Conservation (phyloP, 140 eudicot species). For the Erigeron philadelphicus region DNA sequence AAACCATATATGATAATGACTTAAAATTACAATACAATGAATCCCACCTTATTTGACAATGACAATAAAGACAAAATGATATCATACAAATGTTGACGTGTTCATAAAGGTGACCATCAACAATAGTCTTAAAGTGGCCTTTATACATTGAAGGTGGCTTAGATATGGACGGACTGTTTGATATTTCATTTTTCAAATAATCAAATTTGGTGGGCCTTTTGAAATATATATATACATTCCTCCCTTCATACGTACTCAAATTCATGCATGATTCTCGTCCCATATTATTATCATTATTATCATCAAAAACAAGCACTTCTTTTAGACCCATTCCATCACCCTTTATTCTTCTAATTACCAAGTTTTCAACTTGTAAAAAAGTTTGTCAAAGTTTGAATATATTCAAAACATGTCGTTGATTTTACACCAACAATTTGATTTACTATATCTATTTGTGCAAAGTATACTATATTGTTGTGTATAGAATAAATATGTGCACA, state of each 20-base stretch:
- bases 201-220: conserved; percentile 13
- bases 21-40: conserved; percentile 16
- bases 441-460: too few species aligned
- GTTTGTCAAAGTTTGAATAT: neutral
- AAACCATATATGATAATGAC: neutral
- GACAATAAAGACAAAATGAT: conserved; percentile 16
- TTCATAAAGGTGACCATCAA: conserved; percentile 20
- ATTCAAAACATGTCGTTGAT: too few species aligned
- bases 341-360: neutral
- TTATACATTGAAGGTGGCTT: conserved; percentile 31
- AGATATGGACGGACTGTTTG: neutral
- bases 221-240: neutral
- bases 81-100: conserved; percentile 26
- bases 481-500: too few species aligned
- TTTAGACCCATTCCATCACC: neutral
- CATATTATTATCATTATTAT: conserved; percentile 10
- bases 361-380: neutral
- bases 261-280: conserved; percentile 27
- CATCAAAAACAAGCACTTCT: too few species aligned
- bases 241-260: conserved; percentile 15
- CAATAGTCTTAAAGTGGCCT: conserved; percentile 13
- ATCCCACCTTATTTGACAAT: conserved; percentile 24
- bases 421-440: too few species aligned
- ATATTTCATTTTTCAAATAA: neutral
- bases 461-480: too few species aligned